phyloP scores from a whole-genome alignment of 805 yeast species.

The Yarrowia keelungensis region DNA sequence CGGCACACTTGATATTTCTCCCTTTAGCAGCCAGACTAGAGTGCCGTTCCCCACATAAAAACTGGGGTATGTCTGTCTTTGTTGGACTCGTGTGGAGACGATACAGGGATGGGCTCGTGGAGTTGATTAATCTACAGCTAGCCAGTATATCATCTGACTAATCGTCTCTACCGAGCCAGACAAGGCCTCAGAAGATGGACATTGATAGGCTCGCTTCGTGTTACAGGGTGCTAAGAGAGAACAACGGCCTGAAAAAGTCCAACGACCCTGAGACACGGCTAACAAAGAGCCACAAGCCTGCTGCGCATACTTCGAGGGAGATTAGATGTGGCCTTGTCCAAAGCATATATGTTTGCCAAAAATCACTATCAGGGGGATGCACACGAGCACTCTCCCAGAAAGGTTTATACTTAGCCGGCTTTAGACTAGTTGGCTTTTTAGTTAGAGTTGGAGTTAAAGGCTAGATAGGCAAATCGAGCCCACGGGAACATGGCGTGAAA shows the following conservation, averaged over 20 bases:
- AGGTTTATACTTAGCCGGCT: not conserved
- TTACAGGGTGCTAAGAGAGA: slow-evolving; percentile 1
- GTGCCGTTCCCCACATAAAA: not conserved
- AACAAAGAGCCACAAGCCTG: slow-evolving; percentile 17
- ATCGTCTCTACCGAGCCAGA: not conserved
- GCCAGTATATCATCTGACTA: not conserved
- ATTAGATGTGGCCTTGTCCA: slow-evolving; percentile 13
- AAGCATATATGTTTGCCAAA: not conserved
- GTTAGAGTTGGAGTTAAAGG: not conserved
- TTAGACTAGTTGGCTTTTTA: not conserved
- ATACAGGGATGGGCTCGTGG: not conserved
- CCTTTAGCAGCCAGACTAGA: not conserved
- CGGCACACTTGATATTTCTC: not conserved
- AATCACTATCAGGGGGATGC: slow-evolving; percentile 10
- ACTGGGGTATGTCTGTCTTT: not conserved
- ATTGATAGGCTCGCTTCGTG: not conserved
- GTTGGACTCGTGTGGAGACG: not conserved
- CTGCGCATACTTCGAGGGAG: slow-evolving; percentile 9
- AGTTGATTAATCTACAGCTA: not conserved
- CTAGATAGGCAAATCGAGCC: not conserved
- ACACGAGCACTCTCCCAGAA: not conserved
- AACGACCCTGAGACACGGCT: not conserved
- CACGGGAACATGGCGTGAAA: too few species aligned
- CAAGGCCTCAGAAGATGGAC: not conserved
- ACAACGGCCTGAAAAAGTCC: not conserved